Conservation (phyloP, 2,329 filamentous ascomycete genomes). For the Pseudogymnoascus destructans region DNA sequence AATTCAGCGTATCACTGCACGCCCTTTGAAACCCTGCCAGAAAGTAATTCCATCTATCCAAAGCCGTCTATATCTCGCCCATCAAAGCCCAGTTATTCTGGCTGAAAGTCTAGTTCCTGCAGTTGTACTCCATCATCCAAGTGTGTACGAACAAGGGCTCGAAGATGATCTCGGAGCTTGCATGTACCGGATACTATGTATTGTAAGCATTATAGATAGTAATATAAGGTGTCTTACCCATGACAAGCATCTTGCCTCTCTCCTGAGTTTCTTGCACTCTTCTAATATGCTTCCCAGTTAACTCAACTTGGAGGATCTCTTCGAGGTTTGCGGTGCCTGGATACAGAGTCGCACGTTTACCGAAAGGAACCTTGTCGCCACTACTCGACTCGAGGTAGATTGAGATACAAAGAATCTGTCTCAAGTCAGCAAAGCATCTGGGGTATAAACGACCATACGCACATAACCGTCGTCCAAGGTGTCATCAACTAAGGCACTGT, state of each 20-base stretch:
- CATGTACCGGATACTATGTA: background rate
- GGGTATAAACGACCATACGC: background rate
- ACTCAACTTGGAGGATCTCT: background rate
- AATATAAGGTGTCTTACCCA: no score
- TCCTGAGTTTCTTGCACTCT: background rate
- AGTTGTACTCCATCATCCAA: no score
- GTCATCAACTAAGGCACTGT: background rate
- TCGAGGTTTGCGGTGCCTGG: background rate
- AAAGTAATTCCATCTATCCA: background rate
- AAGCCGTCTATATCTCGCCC: background rate
- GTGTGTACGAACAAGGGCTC: background rate
- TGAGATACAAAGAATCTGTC: constrained; percentile 4
- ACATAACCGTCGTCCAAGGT: background rate
- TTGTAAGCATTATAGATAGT: background rate
- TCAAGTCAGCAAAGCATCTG: background rate
- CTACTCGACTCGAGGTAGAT: constrained; percentile 13
- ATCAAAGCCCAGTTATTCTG: background rate
- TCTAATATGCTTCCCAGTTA: background rate
- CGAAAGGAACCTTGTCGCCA: constrained; percentile 12
- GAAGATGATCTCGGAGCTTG: background rate
- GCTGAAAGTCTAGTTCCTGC: background rate
- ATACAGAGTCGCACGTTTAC: constrained; percentile 12
- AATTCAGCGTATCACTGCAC: background rate
- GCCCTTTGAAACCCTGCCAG: background rate
- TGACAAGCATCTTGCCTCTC: background rate